phyloP scores from a whole-genome alignment of 2,329 filamentous ascomycete genomes.

The Fusarium globosum region DNA sequence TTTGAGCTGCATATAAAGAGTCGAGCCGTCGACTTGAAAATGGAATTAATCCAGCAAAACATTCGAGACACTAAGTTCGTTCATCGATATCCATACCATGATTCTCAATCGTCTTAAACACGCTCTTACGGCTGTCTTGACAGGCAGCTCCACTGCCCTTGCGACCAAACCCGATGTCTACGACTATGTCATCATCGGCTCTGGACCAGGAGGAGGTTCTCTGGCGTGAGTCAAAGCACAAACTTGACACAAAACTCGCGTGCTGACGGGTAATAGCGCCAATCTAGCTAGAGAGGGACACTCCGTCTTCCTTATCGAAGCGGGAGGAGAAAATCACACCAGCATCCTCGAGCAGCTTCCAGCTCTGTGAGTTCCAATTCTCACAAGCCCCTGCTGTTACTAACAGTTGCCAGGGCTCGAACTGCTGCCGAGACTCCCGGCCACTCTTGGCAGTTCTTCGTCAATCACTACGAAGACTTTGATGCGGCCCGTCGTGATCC shows the following conservation, averaged over 20 bases:
- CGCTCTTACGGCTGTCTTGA: neutral
- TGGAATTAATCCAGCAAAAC: neutral
- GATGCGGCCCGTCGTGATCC: conserved; percentile 5
- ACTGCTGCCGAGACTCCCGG: conserved; percentile 6
- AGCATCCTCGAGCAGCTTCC: neutral
- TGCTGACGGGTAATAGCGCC: neutral
- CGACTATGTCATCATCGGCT: conserved; percentile 7
- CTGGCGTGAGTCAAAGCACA: neutral
- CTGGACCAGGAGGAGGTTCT: neutral
- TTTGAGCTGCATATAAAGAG: rapidly evolving
- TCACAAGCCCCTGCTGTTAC: rapidly evolving
- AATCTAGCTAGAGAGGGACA: conserved; percentile 1
- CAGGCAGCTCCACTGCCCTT: neutral
- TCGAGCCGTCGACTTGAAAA: too few relatives aligned
- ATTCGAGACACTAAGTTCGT: neutral
- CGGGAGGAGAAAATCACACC: conserved; percentile 2
- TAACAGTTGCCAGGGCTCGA: neutral
- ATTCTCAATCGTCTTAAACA: neutral
- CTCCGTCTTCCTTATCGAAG: conserved; percentile 9
- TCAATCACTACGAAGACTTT: conserved; percentile 10
- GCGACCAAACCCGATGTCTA: neutral
- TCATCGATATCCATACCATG: neutral
- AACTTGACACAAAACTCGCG: too few relatives aligned
- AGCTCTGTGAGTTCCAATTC: neutral
- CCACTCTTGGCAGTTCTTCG: conserved; percentile 3